Evolutionary conservation across 257 asterid species (phyloP).

Genomic region (Solanum appendiculatum): DNA sequence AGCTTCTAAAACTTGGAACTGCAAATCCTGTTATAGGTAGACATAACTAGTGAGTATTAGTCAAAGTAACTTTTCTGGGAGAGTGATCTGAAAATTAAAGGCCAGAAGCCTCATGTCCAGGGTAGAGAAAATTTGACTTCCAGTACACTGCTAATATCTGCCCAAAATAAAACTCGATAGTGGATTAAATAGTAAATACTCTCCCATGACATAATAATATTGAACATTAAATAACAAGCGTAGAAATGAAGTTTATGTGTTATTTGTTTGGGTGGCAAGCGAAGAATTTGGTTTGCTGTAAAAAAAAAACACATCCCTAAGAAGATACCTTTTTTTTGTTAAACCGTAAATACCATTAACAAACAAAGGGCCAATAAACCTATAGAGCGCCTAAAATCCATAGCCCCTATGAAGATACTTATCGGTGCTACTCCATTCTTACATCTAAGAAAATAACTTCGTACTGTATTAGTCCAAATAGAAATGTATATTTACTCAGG

Average conservation of each 20-base stretch:
- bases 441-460: neutral
- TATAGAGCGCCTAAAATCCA: too few relatives aligned
- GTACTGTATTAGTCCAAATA: neutral
- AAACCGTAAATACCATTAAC: too few relatives aligned
- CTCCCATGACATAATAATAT: neutral
- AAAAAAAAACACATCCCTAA: neutral
- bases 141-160: neutral
- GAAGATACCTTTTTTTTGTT: neutral
- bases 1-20: neutral
- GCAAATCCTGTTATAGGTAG: neutral
- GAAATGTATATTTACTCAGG: neutral
- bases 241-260: neutral
- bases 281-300: neutral
- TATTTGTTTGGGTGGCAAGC: neutral
- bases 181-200: neutral
- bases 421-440: neutral
- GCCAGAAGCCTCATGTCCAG: neutral
- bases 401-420: neutral
- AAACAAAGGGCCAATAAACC: too few relatives aligned
- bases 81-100: neutral
- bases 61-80: neutral
- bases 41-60: neutral
- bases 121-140: neutral
- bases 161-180: neutral
- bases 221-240: neutral